Base-by-base conservation (phyloP, 371 early-diverging fungal genomes). In the Rhizopus delemar region DNA sequence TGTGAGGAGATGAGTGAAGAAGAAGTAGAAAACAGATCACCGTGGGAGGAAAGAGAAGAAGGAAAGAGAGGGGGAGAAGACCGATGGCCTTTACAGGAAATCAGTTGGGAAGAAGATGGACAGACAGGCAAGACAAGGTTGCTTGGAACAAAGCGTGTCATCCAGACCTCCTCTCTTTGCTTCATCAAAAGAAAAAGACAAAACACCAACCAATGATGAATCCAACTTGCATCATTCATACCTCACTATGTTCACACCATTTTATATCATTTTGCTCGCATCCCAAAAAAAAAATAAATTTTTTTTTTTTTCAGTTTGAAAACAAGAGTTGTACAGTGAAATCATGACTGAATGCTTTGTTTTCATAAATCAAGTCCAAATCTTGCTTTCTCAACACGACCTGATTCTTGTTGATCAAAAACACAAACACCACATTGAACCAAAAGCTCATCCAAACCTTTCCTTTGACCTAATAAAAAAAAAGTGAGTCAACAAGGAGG, bases 371-470 rank as follows among this genome's bases (percentile, higher is more conserved):
- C 6, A 63, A 33, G 38, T 77, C 77, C 9, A 77, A 61, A 11
- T 80, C 70, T 52, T 63, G 8, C 69, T 82, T 74, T 58, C 68
- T 38, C 28, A 84, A 53, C 41, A 57, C 36, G 56, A 84, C 22
- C 35, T 60, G 35, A 55, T 66, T 48, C 22, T 65, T 15, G 48
- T 60, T 56, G 36, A 56, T 51, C 3, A 46, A 33, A 9, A 59
- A 51, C 22, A 83, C 57, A 51, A 86, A 86, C 1, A 67, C 57
- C 7, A 85, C 67, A 46, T 86, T 83, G 41, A 86, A 58, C 77
- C 77, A 80, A 60, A 82, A 72, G 34, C 51, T 46, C 35, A 52
- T 51, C 2, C 66, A 12, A 3, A 13, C 6, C 4, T 49, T 59
- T 5, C 45, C 33, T 29, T 58, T 60, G 41, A 33, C 29, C 65